Evolutionary conservation across 1,284 basidiomycete genomes (phyloP).

Genomic region (Trametes versicolor): DNA sequence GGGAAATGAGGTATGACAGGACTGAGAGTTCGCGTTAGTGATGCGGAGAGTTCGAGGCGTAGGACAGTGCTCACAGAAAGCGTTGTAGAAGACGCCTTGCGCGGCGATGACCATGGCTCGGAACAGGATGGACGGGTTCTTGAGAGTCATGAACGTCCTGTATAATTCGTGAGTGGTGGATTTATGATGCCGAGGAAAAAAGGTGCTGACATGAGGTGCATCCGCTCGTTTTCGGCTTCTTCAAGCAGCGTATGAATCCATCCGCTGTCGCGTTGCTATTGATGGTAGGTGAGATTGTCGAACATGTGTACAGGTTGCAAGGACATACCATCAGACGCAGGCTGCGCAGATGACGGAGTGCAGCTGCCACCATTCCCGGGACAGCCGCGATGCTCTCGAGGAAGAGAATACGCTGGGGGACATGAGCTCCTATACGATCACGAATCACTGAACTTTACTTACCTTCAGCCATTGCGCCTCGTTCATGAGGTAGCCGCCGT

Average conservation of each 20-base stretch:
- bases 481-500: constrained; percentile 77
- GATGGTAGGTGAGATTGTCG: constrained; percentile 11
- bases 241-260: constrained; percentile 90
- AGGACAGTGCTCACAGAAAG: constrained; percentile 73
- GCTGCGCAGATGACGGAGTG: constrained; percentile 84
- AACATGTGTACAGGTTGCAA: constrained; percentile 10
- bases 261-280: constrained; percentile 86
- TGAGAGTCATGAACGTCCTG: constrained; percentile 91
- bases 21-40: constrained; percentile 51
- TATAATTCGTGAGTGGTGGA: constrained; percentile 27
- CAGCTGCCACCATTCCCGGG: constrained; percentile 94
- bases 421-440: neutral
- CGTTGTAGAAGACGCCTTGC: constrained; percentile 92
- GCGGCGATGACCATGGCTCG: constrained; percentile 85
- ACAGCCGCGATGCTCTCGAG: constrained; percentile 94
- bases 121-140: constrained; percentile 82
- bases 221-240: constrained; percentile 96
- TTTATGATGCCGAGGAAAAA: neutral
- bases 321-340: constrained; percentile 80
- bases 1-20: constrained; percentile 85
- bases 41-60: neutral
- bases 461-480: constrained; percentile 83
- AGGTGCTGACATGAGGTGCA: constrained; percentile 83
- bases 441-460: constrained; percentile 37
- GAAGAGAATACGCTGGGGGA: constrained; percentile 79